Base-by-base conservation (phyloP, 352 stramenopile genomes). In the Blastocystis hominis region DNA sequence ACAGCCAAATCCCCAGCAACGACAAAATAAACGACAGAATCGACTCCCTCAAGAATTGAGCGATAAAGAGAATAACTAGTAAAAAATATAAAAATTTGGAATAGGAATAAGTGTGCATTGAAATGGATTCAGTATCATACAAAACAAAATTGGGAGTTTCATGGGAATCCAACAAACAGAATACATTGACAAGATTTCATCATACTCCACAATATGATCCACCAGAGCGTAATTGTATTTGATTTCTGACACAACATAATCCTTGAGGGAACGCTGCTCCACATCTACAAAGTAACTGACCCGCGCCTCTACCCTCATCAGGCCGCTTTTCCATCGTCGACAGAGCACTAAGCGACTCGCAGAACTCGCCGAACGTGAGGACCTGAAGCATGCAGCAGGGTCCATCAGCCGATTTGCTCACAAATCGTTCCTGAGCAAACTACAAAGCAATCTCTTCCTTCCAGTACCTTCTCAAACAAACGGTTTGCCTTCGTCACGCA, bases 161-260 rank as follows among this genome's bases (percentile, higher is more conserved):
- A 42, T 4, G 42, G 42, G 24, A 36, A 70, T n/a, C 20, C n/a
- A 84, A 69, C 24, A 84, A 84, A 84, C 50, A 84, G 7, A 54
- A 13, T 5, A 84, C 17, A 68, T 36, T 15, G 53, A 46, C 17
- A 13, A 66, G 17, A 68, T 38, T 3, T 50, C 30, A 34, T 53
- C 47, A 64, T 84, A 59, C 24, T 84, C 47, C 20, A 84, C 24
- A 66, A 84, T 84, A 7, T 30, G 36, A 17, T 84, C 47, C 6
- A 84, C 50, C 59, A 84, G 7, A 5, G 34, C 47, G 3, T 66
- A 53, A 53, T 84, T 84, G 50, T 84, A 84, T 53, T 84, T 84
- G n/a, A 64, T 53, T 30, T 84, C 44, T 24, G 72, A 63, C 7
- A 84, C 50, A 34, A 84, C 38, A 15, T 44, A 54, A 34, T 64